phyloP scores from a whole-genome alignment of 352 stramenopile species.

The Globisporangium nodosum region DNA sequence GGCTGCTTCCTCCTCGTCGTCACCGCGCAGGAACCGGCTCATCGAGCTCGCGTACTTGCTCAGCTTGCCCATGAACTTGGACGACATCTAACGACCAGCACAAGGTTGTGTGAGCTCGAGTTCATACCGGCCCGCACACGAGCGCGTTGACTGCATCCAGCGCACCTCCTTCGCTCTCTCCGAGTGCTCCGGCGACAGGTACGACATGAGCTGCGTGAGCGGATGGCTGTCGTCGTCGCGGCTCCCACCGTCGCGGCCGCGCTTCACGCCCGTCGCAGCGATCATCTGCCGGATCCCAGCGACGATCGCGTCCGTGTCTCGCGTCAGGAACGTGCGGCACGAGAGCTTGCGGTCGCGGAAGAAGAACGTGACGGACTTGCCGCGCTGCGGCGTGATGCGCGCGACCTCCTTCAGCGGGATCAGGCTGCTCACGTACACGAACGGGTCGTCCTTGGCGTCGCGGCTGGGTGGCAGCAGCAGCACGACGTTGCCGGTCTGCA shows the following conservation, averaged over 20 bases:
- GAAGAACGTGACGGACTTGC: slow-evolving; percentile 78
- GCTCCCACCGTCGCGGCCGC: slow-evolving; percentile 25
- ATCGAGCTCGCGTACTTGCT: slow-evolving; percentile 60
- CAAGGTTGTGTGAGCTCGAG: not conserved
- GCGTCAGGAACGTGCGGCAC: slow-evolving; percentile 69
- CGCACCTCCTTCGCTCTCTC: slow-evolving; percentile 74
- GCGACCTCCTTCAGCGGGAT: slow-evolving; percentile 63
- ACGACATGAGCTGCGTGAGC: slow-evolving; percentile 55
- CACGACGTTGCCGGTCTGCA: slow-evolving; percentile 65
- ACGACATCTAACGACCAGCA: slow-evolving; percentile 33
- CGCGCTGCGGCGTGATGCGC: slow-evolving; percentile 66
- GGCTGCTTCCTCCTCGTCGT: slow-evolving; percentile 36
- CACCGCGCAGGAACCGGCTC: slow-evolving; percentile 52
- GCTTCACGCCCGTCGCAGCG: slow-evolving; percentile 29
- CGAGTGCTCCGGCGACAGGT: slow-evolving; percentile 58
- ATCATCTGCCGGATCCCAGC: slow-evolving; percentile 66
- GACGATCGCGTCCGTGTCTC: slow-evolving; percentile 67
- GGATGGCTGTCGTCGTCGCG: slow-evolving; percentile 13
- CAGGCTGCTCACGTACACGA: slow-evolving; percentile 57
- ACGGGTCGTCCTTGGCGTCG: slow-evolving; percentile 22
- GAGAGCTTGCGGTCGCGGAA: slow-evolving; percentile 55
- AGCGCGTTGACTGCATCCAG: not conserved
- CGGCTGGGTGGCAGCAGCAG: slow-evolving; percentile 26
- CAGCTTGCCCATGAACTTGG: slow-evolving; percentile 71
- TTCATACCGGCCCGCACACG: too few relatives aligned